Percentiles rank a stretch among this genome's conserved stretches.
These are phyloP conservation scores for Diaporthe sp. DNA, from an alignment of 2,329 filamentous ascomycete species.

Conservation along the genomic window DNA sequence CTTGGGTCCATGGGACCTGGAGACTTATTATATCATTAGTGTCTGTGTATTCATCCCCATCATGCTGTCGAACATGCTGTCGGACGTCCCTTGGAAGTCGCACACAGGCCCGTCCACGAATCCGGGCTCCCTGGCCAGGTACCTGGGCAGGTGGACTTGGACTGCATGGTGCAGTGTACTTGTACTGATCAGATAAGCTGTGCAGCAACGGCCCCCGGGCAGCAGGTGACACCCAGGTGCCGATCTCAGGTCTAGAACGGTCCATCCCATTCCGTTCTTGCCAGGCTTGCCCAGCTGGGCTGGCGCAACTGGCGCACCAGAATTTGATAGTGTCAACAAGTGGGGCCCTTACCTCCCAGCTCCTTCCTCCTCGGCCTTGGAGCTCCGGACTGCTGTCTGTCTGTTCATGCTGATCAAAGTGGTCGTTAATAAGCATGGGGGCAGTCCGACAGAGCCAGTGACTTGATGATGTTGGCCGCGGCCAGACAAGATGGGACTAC, in stretches of 20 bases:
- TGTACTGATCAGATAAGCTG: slow-evolving; percentile 24
- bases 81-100: background rate
- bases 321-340: background rate
- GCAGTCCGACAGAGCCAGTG: background rate
- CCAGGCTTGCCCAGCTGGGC: slow-evolving; percentile 11
- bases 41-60: background rate
- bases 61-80: background rate
- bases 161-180: too few species aligned
- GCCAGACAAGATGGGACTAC: background rate
- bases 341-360: background rate
- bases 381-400: background rate
- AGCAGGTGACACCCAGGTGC: slow-evolving; percentile 7
- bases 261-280: slow-evolving; percentile 28
- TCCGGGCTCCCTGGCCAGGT: background rate
- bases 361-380: background rate
- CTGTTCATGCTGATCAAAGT: too few species aligned
- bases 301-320: slow-evolving; percentile 7
- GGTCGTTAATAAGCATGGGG: background rate
- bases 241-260: slow-evolving; percentile 41
- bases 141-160: background rate
- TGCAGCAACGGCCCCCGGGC: slow-evolving; percentile 8
- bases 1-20: slow-evolving; percentile 18
- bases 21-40: background rate
- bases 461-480: too few species aligned
- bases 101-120: background rate